Evolutionary conservation across 352 stramenopile genomes (phyloP).

Genomic region (Phytophthora sojae): DNA sequence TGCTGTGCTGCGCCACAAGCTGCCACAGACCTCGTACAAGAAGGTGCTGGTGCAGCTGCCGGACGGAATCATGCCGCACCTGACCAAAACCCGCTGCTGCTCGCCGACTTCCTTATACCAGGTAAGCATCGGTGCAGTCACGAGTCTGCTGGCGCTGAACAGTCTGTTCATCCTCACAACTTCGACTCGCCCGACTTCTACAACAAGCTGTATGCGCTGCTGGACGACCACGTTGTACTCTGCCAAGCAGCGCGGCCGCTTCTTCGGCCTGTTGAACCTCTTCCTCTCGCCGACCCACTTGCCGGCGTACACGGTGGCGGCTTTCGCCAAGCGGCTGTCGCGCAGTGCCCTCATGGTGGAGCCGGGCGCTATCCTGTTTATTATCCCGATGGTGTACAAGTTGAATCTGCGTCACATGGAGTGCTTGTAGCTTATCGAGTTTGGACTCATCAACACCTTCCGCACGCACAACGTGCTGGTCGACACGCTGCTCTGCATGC

Average conservation of each 20-base stretch:
- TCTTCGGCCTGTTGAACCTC: constrained; percentile 95
- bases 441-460: constrained; percentile 63
- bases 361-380: constrained; percentile 93
- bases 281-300: constrained; percentile 96
- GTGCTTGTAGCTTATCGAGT: constrained; percentile 90
- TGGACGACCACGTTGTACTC: constrained; percentile 85
- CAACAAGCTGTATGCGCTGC: constrained; percentile 94
- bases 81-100: constrained; percentile 93
- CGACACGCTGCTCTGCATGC: constrained; percentile 67
- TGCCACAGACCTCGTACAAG: constrained; percentile 87
- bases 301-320: constrained; percentile 95
- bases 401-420: constrained; percentile 96
- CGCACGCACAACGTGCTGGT: constrained; percentile 58
- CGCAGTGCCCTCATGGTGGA: constrained; percentile 90
- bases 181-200: constrained; percentile 99
- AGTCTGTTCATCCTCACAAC: constrained; percentile 97
- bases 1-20: constrained; percentile 74
- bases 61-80: constrained; percentile 93
- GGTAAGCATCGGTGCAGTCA: constrained; percentile 88
- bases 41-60: constrained; percentile 93
- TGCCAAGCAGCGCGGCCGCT: constrained; percentile 86
- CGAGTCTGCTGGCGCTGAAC: constrained; percentile 95
- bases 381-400: constrained; percentile 96
- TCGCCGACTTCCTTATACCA: constrained; percentile 99
- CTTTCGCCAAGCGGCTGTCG: constrained; percentile 95